These are phyloP conservation scores for Solanum pennellii DNA, from an alignment of 257 asterid genomes.

Conservation along the genomic window DNA sequence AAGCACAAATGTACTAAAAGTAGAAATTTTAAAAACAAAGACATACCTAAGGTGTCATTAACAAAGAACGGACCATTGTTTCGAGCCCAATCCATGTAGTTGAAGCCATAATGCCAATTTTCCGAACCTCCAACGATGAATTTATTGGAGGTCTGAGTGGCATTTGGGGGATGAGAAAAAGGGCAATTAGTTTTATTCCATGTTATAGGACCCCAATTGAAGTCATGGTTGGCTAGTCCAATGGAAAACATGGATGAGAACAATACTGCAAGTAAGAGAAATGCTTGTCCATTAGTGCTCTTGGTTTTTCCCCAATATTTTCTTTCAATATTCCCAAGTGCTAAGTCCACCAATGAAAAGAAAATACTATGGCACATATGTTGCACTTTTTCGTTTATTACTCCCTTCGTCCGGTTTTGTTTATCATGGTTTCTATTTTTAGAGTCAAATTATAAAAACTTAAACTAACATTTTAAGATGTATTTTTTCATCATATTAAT, in stretches of 20 bases:
- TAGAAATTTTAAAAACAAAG: not conserved
- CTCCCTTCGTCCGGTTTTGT: too few relatives aligned
- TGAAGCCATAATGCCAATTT: not conserved
- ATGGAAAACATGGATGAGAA: not conserved
- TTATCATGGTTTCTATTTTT: too few relatives aligned
- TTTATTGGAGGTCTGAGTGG: constrained; percentile 2
- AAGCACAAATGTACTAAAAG: not conserved
- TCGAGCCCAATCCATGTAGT: not conserved
- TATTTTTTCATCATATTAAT: too few relatives aligned
- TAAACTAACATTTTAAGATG: too few relatives aligned
- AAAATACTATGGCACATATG: not conserved
- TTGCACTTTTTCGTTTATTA: not conserved
- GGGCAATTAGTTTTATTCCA: constrained; percentile 16
- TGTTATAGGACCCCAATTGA: constrained; percentile 17
- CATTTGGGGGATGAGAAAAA: constrained; percentile 15
- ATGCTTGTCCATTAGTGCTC: not conserved
- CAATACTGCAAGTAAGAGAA: constrained; percentile 1
- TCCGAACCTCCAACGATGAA: not conserved
- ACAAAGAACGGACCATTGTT: not conserved
- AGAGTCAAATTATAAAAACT: too few relatives aligned
- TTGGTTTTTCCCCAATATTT: not conserved
- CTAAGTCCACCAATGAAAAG: not conserved
- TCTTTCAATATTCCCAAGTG: not conserved
- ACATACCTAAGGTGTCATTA: not conserved
- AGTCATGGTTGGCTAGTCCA: constrained; percentile 16